A percentile compares a stretch with the other conserved stretches of the same genome.
Conservation (phyloP, 2,329 filamentous ascomycete genomes). For the Colletotrichum navitas region DNA sequence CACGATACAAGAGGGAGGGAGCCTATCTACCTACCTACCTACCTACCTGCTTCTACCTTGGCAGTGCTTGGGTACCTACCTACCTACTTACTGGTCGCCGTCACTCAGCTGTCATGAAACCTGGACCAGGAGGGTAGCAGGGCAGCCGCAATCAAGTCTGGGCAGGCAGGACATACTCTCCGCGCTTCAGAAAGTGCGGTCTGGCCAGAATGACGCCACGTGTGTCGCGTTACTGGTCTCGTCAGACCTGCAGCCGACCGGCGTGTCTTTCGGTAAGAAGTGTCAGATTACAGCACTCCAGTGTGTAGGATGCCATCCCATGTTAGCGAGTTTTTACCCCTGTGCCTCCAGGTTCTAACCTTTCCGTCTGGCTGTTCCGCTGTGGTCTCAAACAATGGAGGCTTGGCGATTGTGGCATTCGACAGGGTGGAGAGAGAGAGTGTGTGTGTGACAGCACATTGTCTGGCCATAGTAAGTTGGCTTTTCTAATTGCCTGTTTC, state of each 20-base stretch:
- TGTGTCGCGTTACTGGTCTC: constrained; percentile 22
- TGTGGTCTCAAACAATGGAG: constrained; percentile 7
- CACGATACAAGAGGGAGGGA: constrained; percentile 9
- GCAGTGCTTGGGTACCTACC: too few relatives aligned
- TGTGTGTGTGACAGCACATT: constrained; percentile 11
- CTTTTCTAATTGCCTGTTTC: constrained; percentile 11
- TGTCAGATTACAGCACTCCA: constrained; percentile 4
- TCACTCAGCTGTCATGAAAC: constrained; percentile 10
- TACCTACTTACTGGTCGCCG: background rate
- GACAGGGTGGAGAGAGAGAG: constrained; percentile 11
- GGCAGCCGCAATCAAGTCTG: background rate
- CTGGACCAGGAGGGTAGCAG: background rate
- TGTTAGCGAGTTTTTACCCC: constrained; percentile 15
- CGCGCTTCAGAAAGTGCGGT: background rate
- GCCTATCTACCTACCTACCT: background rate
- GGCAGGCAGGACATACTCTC: background rate
- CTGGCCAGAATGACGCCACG: constrained; percentile 36
- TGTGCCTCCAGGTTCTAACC: constrained; percentile 24
- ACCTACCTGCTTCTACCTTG: too few relatives aligned
- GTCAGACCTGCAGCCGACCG: constrained; percentile 25
- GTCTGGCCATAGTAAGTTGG: constrained; percentile 21
- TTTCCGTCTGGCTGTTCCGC: constrained; percentile 1
- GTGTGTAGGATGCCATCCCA: constrained; percentile 31
- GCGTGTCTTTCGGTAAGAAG: constrained; percentile 25
- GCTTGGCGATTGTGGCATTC: constrained; percentile 2